Base-by-base conservation (phyloP, 148 eudicot genomes). In the Rhododendron kiyosumense region DNA sequence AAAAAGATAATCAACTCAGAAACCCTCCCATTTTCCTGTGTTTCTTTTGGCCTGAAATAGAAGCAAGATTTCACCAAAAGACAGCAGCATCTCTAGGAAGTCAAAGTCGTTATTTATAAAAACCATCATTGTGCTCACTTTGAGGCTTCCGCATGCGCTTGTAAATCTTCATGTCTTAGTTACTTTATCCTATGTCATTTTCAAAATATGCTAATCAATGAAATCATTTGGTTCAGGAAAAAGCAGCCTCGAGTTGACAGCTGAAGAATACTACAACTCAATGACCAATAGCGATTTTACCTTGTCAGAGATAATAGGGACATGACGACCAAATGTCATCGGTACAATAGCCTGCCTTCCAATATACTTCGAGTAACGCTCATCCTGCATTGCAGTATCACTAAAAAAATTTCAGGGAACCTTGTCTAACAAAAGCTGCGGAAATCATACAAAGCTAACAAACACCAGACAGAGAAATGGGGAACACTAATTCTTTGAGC, bases 331-430 rank as follows among this genome's bases (percentile, higher is more conserved):
- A 90, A 85, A 92, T 85, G 98, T 93, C 98, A 92, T 75, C 34
- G 99, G 99, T 57, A 96, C 99, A 83, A 96, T 96, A 85, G 98
- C 99, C 89, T 87, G 92, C 90, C 87, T 90, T 74, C 99, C 99
- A 15, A 95, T 81, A 86, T 94, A 96, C 90, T 94, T 94, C 76
- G 96, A 89, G 92, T 96, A 96, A 22, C 99, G 96, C 57, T 92
- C 95, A 86, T 96, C 99, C 99, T 96, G 88, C 90, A 90, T 73
- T 59, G 84, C 45, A 84, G 84, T 22, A 79, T 15, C 54, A 13
- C 73, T 65, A n/a, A 38, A 84, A 63, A 84, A 81, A 17, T 76
- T 82, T 32, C 24, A 20, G 45, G n/a, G 54, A 84, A 75, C 45
- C 5, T 7, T 34, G 54, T 82, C 32, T 14, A 43, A 76, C n/a